Evolutionary conservation across 768 basidiomycete species (phyloP), one percentile per base, ranked within the genome.

Genomic region (Panus rudis): DNA sequence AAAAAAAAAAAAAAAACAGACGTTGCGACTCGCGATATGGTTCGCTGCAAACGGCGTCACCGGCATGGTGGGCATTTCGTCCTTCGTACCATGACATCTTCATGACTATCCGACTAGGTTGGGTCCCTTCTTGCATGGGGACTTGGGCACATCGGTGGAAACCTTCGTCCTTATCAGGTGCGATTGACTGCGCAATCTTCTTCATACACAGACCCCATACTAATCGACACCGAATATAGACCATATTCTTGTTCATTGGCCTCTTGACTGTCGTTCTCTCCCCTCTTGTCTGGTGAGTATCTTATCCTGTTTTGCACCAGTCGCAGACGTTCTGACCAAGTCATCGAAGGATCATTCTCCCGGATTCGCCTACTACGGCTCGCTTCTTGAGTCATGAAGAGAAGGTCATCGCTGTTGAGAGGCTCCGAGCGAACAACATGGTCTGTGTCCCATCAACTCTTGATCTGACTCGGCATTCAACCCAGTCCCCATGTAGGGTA

Each of bases 171-270:
- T 4, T 75, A 72, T 47, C 72, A 69, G 51, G 67, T 63, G 31
- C 28, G 54, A 13, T 19, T 7, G 4, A 13, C n/a, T 22, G 5
- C 16, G 16, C 4, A n/a, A 19, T 24, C n/a, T n/a, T n/a, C 10
- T 30, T 30, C n/a, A 30, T n/a, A n/a, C n/a, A n/a, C n/a, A n/a
- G n/a, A n/a, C 28, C n/a, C 10, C 10, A 30, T 30, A n/a, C 28
- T 30, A n/a, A n/a, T 19, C 4, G 12, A 24, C 31, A 6, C 24
- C 26, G 30, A 16, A 12, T 6, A 16, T 23, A 69, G 62, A 59
- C 60, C 21, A 72, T 73, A 27, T 75, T 73, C 57, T 52, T 73
- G 4, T 67, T 70, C 52, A 68, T 67, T 33, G 73, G 72, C 8
- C 48, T 66, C 1, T 46, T 69, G 17, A 72, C 70, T 6, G 54